Base-by-base conservation (phyloP, 1,284 basidiomycete species). In the Sporisorium scitamineum region DNA sequence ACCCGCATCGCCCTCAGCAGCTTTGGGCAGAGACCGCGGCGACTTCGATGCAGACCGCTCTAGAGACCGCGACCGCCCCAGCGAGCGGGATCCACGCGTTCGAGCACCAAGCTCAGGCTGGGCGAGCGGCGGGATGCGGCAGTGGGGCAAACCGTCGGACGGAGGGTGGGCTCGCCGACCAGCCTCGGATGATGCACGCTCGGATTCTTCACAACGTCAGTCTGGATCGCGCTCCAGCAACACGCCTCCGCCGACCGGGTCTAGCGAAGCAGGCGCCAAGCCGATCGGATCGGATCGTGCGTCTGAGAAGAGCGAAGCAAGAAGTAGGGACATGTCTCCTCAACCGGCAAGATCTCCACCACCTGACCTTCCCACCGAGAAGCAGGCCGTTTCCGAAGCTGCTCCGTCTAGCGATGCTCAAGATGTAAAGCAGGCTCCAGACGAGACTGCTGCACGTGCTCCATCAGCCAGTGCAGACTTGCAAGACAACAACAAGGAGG, bases 1-100 rank as follows among this genome's bases (percentile, higher is more conserved):
- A 32, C 62, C 67, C 37, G 44, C 61, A 18, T 70, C 73, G 18
- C 68, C 73, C 5, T 55, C 56, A 13, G 37, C 61, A 22, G 47
- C 48, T 27, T 18, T 55, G 3, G 51, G 44, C 16, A 56, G 65
- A 18, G 65, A 65, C 6, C 52, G 71, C n/a, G n/a, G n/a, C n/a
- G 72, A 73, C 5, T 61, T 61, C 22, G 72, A 78, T 7, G 29
- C 53, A 3, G 78, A 80, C 18, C 55, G 78, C 32, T 67, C 70
- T 4, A 59, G 77, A 24, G 72, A 77, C 5, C 42, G 67, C 34
- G 67, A 78, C n/a, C 62, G 65, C 8, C 18, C 52, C 10, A 37
- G 24, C 41, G 73, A 76, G 37, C 64, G 70, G 2, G 75, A 67
- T 34, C 55, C 50, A 24, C 64, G 62, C 27, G 39, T 41, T 4